Evolutionary conservation across 2,329 filamentous ascomycete genomes (phyloP).

Genomic region (Exophiala viscosa): DNA sequence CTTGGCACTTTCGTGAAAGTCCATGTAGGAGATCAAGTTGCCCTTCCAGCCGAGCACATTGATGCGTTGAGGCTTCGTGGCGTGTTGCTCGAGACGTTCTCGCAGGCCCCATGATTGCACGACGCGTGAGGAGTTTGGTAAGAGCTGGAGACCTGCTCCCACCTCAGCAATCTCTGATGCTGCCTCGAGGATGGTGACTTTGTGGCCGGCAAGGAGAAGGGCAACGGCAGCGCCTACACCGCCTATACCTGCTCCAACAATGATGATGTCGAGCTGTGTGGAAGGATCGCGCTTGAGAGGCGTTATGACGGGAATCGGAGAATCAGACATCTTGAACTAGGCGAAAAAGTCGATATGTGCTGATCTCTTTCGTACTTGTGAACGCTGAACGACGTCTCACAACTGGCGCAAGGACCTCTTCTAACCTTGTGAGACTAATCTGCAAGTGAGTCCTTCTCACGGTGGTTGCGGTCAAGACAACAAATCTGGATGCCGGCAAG

Average conservation of each 20-base stretch:
- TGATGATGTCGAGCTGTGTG: conserved; percentile 35
- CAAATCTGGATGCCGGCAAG: too few relatives aligned
- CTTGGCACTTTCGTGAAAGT: conserved; percentile 31
- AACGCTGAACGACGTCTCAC: too few relatives aligned
- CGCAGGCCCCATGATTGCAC: conserved; percentile 9
- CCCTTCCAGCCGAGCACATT: conserved; percentile 15
- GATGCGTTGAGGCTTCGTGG: conserved; percentile 34
- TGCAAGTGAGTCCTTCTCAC: too few relatives aligned
- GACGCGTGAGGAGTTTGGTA: conserved; percentile 32
- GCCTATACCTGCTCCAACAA: conserved; percentile 32
- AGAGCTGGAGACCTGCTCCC: conserved; percentile 38
- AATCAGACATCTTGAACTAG: background rate
- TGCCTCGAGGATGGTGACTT: conserved; percentile 31
- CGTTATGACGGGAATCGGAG: conserved; percentile 4
- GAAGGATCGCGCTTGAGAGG: conserved; percentile 4
- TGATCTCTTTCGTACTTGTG: too few relatives aligned
- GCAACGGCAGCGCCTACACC: conserved; percentile 32
- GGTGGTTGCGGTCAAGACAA: too few relatives aligned
- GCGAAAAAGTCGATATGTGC: background rate
- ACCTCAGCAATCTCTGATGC: conserved; percentile 37
- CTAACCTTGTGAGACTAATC: too few relatives aligned
- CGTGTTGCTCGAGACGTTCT: conserved; percentile 19
- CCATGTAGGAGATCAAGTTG: conserved; percentile 35
- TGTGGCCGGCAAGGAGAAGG: conserved; percentile 27
- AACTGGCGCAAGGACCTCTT: too few relatives aligned